Base-by-base conservation (phyloP, 2,329 filamentous ascomycete genomes). In the Aspergillus cejpii region DNA sequence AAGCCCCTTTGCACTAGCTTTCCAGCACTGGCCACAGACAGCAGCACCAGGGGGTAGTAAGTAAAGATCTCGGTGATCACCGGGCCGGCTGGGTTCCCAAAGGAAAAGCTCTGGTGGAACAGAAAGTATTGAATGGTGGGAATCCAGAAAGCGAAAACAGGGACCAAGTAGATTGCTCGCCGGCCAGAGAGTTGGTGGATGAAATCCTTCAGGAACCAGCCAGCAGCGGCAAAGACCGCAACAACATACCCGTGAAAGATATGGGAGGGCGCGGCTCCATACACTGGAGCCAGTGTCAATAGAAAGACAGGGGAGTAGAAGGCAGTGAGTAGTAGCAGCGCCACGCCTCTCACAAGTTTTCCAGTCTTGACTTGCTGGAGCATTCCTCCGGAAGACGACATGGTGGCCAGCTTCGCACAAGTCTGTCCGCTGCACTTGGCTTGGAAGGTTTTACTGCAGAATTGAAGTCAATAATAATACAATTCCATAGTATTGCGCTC, bases 261-360 rank as follows among this genome's bases (percentile, higher is more conserved):
- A 1, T 79, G 77, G 1, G 88, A 75, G 1, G 91, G 86, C 28
- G 94, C 86, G 12, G 83, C 81, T 41, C 92, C 92, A 66, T 94
- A 97, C 8, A 94, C 85, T 1, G 92, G 92, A 15, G 88, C 86
- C 26, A 97, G 74, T 29, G 79, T 83, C 50, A 89, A 74, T 61
- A 87, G 80, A 26, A 69, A 72, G 19, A 71, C 54, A 24, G 64
- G 63, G 4, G 70, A 69, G 48, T 64, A 72, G 26, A 63, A 58
- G 1, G 67, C 68, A 14, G 64, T 59, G 17, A 73, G 59, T 17
- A 65, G 48, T 27, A 71, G 54, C 41, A 71, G 50, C 21, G 61
- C 57, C 23, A 63, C 51, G n/a, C 57, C 62, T 39, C 49, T 52
- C 29, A 44, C 58, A 37, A 60, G 48, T 43, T 57, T 54, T 45